Evolutionary conservation across 371 early-diverging fungal species (phyloP), one percentile per base, ranked within the genome.

Genomic region (Chytridiales sp.): DNA sequence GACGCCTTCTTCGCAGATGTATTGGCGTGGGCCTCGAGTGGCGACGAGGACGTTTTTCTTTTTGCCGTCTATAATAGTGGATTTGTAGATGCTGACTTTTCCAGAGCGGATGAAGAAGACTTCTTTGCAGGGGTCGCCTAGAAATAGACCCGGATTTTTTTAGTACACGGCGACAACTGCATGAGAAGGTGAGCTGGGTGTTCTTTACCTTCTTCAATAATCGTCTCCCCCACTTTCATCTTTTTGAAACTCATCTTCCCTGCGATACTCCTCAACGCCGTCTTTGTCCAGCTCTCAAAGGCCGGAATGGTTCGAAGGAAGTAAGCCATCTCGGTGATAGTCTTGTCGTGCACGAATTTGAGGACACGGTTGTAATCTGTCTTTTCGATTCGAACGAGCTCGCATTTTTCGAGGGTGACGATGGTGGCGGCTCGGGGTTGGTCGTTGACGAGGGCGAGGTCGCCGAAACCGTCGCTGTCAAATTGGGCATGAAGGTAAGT

Each of bases 391-490:
- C 24, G 29, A 8, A 72, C 47, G 13, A 76, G 35, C 24, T 66
- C 68, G 29, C 72, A 71, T 2, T 35, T 54, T 21, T 30, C 54
- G 11, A 42, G 34, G n/a, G 75, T 73, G 8, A 68, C 32, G 29
- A 75, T 72, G 3, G 73, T 75, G 0, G 77, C 77, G 17, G 68
- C 50, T 5, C 77, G 62, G 4, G 69, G 64, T 30, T 49, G 35
- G 59, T 76, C 66, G 48, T 67, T 76, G n/a, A 72, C 50, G 11
- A 77, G 64, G 1, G 74, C 73, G 1, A 75, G 35, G 29, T 72
- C 76, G 3, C 77, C 77, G 47, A 77, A 77, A 1, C 73, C 73
- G 13, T 70, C 68, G 29, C 65, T 68, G 27, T 11, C 6, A 22
- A 15, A 38, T 9, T 11, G n/a, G n/a, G n/a, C n/a, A n/a, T n/a